Evolutionary conservation across 2,329 filamentous ascomycete genomes (phyloP), one percentile per base, ranked within the genome.

Genomic region (Xylaria sp.): DNA sequence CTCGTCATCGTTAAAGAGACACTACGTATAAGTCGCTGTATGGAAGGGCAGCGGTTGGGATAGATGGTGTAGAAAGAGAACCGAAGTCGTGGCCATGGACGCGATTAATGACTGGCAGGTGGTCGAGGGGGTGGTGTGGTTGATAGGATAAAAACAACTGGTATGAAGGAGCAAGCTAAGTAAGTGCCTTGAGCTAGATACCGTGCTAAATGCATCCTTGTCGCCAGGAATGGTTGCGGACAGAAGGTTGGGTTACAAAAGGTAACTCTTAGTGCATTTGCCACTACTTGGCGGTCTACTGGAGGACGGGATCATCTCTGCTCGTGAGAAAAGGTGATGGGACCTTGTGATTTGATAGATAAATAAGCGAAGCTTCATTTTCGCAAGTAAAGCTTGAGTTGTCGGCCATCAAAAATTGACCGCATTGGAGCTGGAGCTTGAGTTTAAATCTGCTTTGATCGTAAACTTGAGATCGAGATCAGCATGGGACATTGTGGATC

Each of bases 261-360:
- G 33, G 33, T 54, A 33, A 54, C 51, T 33, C 51, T 33, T 33
- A 36, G 31, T 54, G 17, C 53, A 56, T 56, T 56, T 56, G 53
- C 53, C 53, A 56, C 53, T 38, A 38, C 53, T 56, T 56, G 53
- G 53, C 53, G 31, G 53, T 23, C 28, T 20, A 38, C 53, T 38
- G 26, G 36, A 36, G 33, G 31, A 20, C 11, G 11, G 17, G 33
- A 56, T 38, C 33, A 56, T 56, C 49, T 17, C 7, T 31, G 26
- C 26, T n/a, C 26, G 49, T 31, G n/a, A 3, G 26, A 15, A 53
- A 10, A 15, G 7, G 28, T 7, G 11, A 28, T 49, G 5, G 23
- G 17, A 48, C 7, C 7, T 33, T 33, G 9, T 26, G 20, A 26
- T 49, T 28, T 49, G 46, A 49, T 15, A 28, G 23, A 49, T 13